Percentiles rank a stretch among this genome's conserved stretches.
phyloP scores from a whole-genome alignment of 495 filamentous ascomycete species.

The Glonium stellatum region DNA sequence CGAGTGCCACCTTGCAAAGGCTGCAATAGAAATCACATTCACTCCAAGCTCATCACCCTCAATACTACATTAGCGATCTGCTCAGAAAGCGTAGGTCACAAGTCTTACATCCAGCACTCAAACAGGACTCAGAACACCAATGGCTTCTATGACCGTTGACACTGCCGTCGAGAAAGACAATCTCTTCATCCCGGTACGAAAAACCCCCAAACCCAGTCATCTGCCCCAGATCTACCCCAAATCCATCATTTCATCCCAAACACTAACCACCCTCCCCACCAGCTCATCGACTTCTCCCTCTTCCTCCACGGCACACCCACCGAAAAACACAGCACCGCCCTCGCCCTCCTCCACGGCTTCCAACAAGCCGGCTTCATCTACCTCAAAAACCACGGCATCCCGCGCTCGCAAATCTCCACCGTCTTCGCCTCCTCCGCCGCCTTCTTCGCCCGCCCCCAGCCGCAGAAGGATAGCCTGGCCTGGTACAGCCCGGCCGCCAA shows the following conservation, averaged over 20 bases:
- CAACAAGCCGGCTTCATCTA: slow-evolving; percentile 86
- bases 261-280: slow-evolving; percentile 3
- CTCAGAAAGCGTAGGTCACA: too few relatives aligned
- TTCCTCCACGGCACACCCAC: slow-evolving; percentile 60
- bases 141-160: slow-evolving; percentile 1
- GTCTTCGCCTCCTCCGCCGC: slow-evolving; percentile 65
- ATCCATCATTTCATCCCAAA: neutral
- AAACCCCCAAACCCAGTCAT: neutral
- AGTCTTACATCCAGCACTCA: neutral
- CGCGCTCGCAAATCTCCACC: slow-evolving; percentile 39
- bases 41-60: too few relatives aligned
- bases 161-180: slow-evolving; percentile 27
- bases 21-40: too few relatives aligned
- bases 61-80: too few relatives aligned
- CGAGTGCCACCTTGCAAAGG: too few relatives aligned
- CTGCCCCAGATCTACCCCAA: neutral
- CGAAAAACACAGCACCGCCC: slow-evolving; percentile 58
- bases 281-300: slow-evolving; percentile 81
- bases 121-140: neutral
- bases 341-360: slow-evolving; percentile 70
- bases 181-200: slow-evolving; percentile 27
- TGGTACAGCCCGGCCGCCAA: slow-evolving; percentile 38
- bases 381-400: slow-evolving; percentile 70
- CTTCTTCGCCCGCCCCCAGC: slow-evolving; percentile 68
- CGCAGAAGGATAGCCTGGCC: slow-evolving; percentile 54